A percentile compares a stretch with the other conserved stretches of the same genome.
These are phyloP conservation scores for Warburgia ugandensis DNA, from an alignment of 164 flowering plant species.

Conservation along the genomic window DNA sequence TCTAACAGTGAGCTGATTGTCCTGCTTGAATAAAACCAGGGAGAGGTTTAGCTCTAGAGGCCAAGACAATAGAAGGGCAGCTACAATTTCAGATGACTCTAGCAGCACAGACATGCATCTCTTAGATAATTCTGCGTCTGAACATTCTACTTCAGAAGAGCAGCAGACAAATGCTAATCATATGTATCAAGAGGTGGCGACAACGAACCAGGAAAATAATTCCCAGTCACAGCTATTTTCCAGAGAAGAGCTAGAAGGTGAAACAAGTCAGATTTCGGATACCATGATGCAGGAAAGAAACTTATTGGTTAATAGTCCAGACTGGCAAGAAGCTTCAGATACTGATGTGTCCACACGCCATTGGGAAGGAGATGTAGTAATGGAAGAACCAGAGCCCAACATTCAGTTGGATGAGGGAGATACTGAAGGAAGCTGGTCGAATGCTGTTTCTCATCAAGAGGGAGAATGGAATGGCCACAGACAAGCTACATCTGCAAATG, in stretches of 20 bases:
- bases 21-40: constrained; percentile 25
- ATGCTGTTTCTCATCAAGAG: constrained; percentile 15
- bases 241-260: constrained; percentile 17
- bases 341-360: not conserved
- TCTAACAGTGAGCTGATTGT: not conserved
- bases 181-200: constrained; percentile 11
- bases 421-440: constrained; percentile 14
- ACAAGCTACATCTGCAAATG: too few relatives aligned
- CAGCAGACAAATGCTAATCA: constrained; percentile 8
- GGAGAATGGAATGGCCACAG: constrained; percentile 48
- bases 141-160: constrained; percentile 8
- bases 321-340: constrained; percentile 16
- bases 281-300: constrained; percentile 6
- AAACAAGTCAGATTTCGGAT: constrained; percentile 11
- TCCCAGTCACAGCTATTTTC: constrained; percentile 12
- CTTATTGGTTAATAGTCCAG: constrained; percentile 13
- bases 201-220: constrained; percentile 11
- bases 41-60: constrained; percentile 31
- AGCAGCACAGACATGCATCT: constrained; percentile 9
- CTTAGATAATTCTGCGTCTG: constrained; percentile 3
- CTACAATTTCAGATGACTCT: constrained; percentile 6
- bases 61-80: constrained; percentile 6
- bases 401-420: constrained; percentile 8
- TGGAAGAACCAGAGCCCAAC: constrained; percentile 20
- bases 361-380: constrained; percentile 13